Conservation (phyloP, 345 rosid genomes). For the Eucalyptus cloeziana region DNA sequence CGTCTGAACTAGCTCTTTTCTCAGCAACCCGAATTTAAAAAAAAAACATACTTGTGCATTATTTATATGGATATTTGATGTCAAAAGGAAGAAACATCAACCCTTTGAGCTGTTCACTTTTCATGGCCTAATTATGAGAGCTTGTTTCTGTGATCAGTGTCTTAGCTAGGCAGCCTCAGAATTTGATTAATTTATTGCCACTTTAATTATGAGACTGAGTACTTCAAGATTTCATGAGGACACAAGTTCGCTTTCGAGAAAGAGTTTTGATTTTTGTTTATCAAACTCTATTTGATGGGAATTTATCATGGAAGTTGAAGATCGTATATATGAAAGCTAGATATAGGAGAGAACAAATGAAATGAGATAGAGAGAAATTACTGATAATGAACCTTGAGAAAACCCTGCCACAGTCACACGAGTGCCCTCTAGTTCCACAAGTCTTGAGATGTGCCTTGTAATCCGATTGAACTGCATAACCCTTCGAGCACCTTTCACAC, state of each 20-base stretch:
- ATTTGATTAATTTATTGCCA: background rate
- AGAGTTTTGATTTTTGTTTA: background rate
- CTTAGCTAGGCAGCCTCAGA: background rate
- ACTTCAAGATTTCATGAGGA: background rate
- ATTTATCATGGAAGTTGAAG: background rate
- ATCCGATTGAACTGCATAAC: constrained; percentile 96
- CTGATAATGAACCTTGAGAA: constrained; percentile 59
- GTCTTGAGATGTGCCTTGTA: constrained; percentile 97
- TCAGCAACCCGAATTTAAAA: background rate
- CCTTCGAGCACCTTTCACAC: constrained; percentile 82
- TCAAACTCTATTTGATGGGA: background rate
- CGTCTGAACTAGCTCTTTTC: background rate
- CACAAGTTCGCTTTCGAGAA: background rate
- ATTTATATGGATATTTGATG: background rate
- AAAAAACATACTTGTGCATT: background rate
- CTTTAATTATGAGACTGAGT: background rate
- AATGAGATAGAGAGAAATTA: background rate
- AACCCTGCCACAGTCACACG: constrained; percentile 96
- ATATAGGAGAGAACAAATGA: background rate
- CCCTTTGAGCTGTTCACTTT: background rate
- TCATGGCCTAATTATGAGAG: background rate
- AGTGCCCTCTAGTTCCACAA: constrained; percentile 94
- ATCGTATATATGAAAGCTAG: background rate
- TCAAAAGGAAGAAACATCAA: background rate
- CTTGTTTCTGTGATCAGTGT: background rate